Evolutionary conservation across 768 basidiomycete genomes (phyloP), one percentile per base, ranked within the genome.

Genomic region (Lactarius deliciosus): DNA sequence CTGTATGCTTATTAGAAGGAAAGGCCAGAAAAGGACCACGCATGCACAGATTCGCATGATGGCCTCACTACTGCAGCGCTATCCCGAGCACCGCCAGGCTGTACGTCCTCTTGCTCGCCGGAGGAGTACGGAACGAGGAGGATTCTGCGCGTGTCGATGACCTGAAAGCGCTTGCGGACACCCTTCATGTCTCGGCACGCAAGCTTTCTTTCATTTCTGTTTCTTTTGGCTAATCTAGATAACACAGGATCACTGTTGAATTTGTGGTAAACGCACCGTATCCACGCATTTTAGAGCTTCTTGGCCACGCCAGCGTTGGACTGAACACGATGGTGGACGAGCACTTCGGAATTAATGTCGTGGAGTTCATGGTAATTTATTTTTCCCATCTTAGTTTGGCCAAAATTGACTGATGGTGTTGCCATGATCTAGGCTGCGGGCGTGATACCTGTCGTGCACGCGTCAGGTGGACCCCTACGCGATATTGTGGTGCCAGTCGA

Each of bases 261-360:
- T 92, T 99, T 70, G 77, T 91, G 15, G 82, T 96, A 53, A 98
- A 98, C 69, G 93, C 91, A 0, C 79, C 90, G 5, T 98, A 90
- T 70, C 74, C 86, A 0, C 82, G 82, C 32, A 82, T 98, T 66
- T 81, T 94, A 4, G 73, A 76, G 6, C 88, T 89, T 83, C 80
- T 99, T 2, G 86, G 89, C 8, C 78, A 78, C 55, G 86, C 94
- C 1, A 91, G 88, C 68, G 82, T 98, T 18, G 96, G 96, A 0
- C 74, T 98, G 30, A 96, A 92, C 73, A 97, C 96, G 16, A 99
- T 99, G 96, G 84, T 94, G 0, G 95, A 98, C 73, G 96, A 99
- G 76, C 96, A 99, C 75, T 99, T 98, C 69, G 96, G 97, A 2
- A 98, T 99, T 75, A 97, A 95, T 71, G 83, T 99, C 43, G 96